Conservation (phyloP, 495 filamentous ascomycete species). For the Parathielavia appendiculata region DNA sequence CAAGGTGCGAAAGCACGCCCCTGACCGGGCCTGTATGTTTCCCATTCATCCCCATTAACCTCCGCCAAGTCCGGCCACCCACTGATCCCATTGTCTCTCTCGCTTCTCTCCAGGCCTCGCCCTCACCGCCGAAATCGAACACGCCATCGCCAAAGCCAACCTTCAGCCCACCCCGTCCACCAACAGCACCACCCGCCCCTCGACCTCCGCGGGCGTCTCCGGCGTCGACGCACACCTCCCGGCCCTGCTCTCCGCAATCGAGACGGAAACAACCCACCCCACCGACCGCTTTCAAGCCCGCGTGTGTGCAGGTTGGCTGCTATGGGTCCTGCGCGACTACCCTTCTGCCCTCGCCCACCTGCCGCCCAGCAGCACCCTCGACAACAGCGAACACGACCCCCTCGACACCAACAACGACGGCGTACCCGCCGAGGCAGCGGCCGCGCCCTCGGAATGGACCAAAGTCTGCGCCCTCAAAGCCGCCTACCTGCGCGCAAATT, state of each 20-base stretch:
- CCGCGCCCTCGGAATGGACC: slow-evolving; percentile 62
- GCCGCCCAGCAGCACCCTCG: slow-evolving; percentile 52
- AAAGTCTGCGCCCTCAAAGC: slow-evolving; percentile 74
- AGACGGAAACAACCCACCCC: slow-evolving; percentile 49
- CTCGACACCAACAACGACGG: slow-evolving; percentile 36
- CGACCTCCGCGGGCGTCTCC: background rate
- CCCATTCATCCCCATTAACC: background rate
- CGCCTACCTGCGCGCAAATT: slow-evolving; percentile 67
- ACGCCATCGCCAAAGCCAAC: slow-evolving; percentile 52
- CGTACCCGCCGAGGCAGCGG: slow-evolving; percentile 31
- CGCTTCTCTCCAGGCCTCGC: slow-evolving; percentile 55
- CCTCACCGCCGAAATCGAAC: slow-evolving; percentile 68
- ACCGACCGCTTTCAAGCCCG: slow-evolving; percentile 76
- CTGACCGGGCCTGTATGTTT: slow-evolving; percentile 72
- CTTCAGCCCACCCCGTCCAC: slow-evolving; percentile 40
- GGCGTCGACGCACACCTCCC: slow-evolving; percentile 49
- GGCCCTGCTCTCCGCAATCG: slow-evolving; percentile 62
- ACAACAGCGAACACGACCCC: slow-evolving; percentile 37
- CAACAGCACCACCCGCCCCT: slow-evolving; percentile 21
- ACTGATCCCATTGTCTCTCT: background rate
- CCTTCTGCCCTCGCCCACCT: slow-evolving; percentile 54
- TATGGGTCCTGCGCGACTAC: slow-evolving; percentile 69
- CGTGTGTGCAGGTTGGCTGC: slow-evolving; percentile 76
- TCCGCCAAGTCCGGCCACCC: slow-evolving; percentile 2
- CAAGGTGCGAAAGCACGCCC: slow-evolving; percentile 90